Evolutionary conservation across 352 stramenopile species (phyloP).

Genomic region (Globisporangium okanoganense): DNA sequence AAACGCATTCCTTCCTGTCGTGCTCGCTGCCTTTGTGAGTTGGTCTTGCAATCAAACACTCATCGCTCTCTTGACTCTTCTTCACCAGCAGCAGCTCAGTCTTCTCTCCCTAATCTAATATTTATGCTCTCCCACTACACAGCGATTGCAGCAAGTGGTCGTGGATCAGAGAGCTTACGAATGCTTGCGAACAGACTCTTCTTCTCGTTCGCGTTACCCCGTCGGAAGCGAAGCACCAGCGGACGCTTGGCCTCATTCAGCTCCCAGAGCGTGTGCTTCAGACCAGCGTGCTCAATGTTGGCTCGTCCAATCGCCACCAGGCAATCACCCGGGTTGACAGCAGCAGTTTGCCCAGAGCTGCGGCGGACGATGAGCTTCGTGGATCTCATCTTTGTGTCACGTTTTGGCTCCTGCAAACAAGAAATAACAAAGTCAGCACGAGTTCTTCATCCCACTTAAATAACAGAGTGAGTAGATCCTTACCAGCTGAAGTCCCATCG

Average conservation of each 20-base stretch:
- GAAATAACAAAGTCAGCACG: not conserved
- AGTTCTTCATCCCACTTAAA: not conserved
- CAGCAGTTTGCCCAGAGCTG: slow-evolving; percentile 61
- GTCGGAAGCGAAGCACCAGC: slow-evolving; percentile 76
- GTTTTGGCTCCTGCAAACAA: slow-evolving; percentile 33
- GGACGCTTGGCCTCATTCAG: slow-evolving; percentile 72
- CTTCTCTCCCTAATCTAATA: slow-evolving; percentile 11
- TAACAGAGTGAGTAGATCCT: not conserved
- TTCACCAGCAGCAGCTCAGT: slow-evolving; percentile 1
- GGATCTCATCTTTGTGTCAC: slow-evolving; percentile 37
- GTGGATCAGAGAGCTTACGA: slow-evolving; percentile 26
- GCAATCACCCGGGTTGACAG: slow-evolving; percentile 78
- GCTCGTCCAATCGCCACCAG: slow-evolving; percentile 77
- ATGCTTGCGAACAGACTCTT: slow-evolving; percentile 66
- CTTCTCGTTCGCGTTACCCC: slow-evolving; percentile 71
- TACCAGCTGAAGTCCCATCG: slow-evolving; percentile 69
- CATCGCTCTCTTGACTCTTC: not conserved
- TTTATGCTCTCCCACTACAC: slow-evolving; percentile 26
- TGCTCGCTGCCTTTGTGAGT: not conserved
- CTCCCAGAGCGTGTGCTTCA: slow-evolving; percentile 85
- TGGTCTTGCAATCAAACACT: not conserved
- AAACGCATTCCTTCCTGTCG: not conserved
- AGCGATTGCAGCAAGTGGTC: slow-evolving; percentile 32
- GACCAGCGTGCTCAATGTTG: slow-evolving; percentile 80
- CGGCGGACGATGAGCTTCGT: slow-evolving; percentile 74